A percentile compares a stretch with the other conserved stretches of the same genome.
Evolutionary conservation across 2,329 filamentous ascomycete species (phyloP).

Genomic region (Sarocladium oryzae): DNA sequence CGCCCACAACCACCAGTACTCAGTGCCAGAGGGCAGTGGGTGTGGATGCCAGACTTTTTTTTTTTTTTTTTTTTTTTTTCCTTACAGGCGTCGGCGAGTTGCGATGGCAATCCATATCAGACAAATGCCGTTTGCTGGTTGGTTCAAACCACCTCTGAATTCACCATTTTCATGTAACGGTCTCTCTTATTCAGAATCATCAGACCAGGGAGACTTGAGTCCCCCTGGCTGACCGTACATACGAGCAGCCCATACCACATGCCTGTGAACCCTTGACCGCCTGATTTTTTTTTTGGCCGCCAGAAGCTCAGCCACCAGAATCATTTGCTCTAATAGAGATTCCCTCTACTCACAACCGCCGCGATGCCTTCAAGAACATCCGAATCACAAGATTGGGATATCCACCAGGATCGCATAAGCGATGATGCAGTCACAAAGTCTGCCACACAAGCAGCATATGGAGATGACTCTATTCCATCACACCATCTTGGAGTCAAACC

Average conservation of each 20-base stretch:
- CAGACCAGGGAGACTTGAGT: neutral
- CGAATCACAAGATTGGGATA: neutral
- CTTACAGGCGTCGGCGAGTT: neutral
- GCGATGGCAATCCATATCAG: neutral
- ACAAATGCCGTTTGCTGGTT: neutral
- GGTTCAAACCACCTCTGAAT: neutral
- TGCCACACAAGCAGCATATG: neutral
- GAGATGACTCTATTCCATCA: conserved; percentile 53
- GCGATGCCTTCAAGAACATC: conserved; percentile 7
- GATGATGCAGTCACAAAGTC: conserved; percentile 25
- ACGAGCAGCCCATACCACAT: neutral
- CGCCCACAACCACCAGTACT: neutral
- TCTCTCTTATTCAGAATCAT: conserved; percentile 1
- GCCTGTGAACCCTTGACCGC: neutral
- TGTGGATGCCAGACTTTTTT: conserved; percentile 12
- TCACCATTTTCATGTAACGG: neutral
- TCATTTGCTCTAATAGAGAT: too few species aligned
- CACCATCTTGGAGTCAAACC: conserved; percentile 85
- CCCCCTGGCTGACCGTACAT: conserved; percentile 1
- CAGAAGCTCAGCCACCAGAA: neutral
- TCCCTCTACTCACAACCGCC: neutral
- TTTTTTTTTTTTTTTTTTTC: conserved; percentile 1
- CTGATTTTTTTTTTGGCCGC: too few species aligned
- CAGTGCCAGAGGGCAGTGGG: conserved; percentile 15
- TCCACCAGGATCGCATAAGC: neutral